Percentiles rank a stretch among this genome's conserved stretches.
Conservation (phyloP, 352 stramenopile genomes). For the Phytopythium kandeliae region DNA sequence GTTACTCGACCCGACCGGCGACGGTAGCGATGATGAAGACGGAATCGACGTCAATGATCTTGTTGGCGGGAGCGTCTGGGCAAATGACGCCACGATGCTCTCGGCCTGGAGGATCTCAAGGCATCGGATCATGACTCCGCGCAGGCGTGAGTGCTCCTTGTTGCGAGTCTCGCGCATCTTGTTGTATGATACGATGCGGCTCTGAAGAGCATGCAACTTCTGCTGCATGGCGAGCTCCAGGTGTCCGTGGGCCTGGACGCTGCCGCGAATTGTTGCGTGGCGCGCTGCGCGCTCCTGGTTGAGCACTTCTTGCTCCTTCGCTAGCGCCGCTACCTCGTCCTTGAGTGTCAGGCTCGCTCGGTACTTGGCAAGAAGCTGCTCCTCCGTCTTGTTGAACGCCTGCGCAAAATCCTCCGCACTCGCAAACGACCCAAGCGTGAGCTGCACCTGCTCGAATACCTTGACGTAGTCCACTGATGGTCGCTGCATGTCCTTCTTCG, state of each 20-base stretch:
- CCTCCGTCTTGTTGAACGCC: conserved; percentile 25
- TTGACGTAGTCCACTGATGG: background rate
- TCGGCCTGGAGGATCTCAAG: conserved; percentile 57
- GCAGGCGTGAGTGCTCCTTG: conserved; percentile 35
- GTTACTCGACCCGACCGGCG: background rate
- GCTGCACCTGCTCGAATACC: background rate
- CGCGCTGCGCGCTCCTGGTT: conserved; percentile 23
- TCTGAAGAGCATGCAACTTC: conserved; percentile 8
- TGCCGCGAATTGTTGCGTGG: conserved; percentile 26
- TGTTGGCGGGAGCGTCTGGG: background rate
- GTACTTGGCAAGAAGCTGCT: conserved; percentile 65
- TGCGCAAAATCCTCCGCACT: conserved; percentile 12
- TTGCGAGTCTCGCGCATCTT: conserved; percentile 46
- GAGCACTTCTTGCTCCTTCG: conserved; percentile 25
- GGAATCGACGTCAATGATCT: background rate
- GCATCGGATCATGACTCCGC: conserved; percentile 49
- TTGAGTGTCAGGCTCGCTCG: conserved; percentile 41
- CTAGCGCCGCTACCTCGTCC: conserved; percentile 36
- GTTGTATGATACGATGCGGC: conserved; percentile 40
- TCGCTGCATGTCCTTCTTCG: background rate
- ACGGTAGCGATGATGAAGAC: conserved; percentile 1
- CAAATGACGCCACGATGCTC: conserved; percentile 17
- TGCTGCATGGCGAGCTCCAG: conserved; percentile 34
- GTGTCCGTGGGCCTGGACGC: conserved; percentile 22
- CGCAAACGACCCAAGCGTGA: background rate